These are phyloP conservation scores for Articulospora tetracladia DNA, from an alignment of 495 filamentous ascomycete genomes.

Conservation along the genomic window DNA sequence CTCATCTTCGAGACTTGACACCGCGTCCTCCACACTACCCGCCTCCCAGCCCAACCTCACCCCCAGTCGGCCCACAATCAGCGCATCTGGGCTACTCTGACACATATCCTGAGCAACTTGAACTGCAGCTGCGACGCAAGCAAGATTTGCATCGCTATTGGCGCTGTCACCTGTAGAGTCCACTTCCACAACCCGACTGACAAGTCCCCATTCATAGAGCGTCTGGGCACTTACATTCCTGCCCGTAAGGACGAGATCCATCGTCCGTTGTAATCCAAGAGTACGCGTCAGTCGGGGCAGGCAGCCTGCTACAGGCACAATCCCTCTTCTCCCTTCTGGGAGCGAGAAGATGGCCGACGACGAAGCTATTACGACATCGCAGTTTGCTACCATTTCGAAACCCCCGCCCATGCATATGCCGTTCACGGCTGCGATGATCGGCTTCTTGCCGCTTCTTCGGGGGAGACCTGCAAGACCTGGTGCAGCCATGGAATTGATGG, in stretches of 20 bases:
- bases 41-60: constrained; percentile 27
- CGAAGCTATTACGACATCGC: constrained; percentile 57
- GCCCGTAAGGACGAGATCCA: constrained; percentile 56
- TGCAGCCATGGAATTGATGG: not conserved
- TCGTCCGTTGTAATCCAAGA: constrained; percentile 55
- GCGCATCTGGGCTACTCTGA: constrained; percentile 55
- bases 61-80: constrained; percentile 41
- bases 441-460: constrained; percentile 37
- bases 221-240: constrained; percentile 44
- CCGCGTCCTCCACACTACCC: constrained; percentile 22
- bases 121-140: constrained; percentile 28
- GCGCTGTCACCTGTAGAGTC: constrained; percentile 19
- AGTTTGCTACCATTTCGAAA: constrained; percentile 54
- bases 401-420: constrained; percentile 51
- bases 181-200: constrained; percentile 48
- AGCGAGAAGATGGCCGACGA: constrained; percentile 46
- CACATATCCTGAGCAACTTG: constrained; percentile 37
- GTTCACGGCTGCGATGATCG: constrained; percentile 62
- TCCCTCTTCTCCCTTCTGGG: constrained; percentile 57
- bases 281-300: constrained; percentile 51
- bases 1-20: constrained; percentile 15
- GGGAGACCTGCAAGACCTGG: constrained; percentile 20
- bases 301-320: constrained; percentile 54
- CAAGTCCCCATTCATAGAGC: constrained; percentile 56
- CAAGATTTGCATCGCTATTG: constrained; percentile 29